Evolutionary conservation across 768 basidiomycete genomes (phyloP).

Genomic region (Mycena leptocephala): DNA sequence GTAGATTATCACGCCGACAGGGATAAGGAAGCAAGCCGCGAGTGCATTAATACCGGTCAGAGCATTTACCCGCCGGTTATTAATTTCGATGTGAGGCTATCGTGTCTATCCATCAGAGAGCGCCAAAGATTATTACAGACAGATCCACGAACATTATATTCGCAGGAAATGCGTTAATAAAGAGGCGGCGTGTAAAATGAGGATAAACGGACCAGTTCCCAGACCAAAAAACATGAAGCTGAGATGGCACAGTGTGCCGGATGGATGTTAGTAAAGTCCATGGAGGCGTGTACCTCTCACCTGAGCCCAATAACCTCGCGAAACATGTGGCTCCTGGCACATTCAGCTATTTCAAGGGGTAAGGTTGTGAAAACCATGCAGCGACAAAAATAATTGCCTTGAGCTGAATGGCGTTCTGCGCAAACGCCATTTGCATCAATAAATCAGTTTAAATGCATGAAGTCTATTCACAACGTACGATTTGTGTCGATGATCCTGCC

Average conservation of each 20-base stretch:
- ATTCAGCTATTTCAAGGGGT: constrained; percentile 54
- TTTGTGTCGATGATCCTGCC: too few relatives aligned
- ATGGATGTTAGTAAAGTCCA: not conserved
- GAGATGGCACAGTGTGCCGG: constrained; percentile 37
- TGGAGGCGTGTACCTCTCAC: not conserved
- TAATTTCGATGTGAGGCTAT: constrained; percentile 30
- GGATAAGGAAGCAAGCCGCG: constrained; percentile 50
- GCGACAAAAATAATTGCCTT: not conserved
- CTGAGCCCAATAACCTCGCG: constrained; percentile 60
- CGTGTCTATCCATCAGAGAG: not conserved
- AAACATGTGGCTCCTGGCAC: constrained; percentile 68
- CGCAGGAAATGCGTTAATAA: constrained; percentile 42
- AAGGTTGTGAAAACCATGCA: not conserved
- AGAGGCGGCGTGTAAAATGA: constrained; percentile 47
- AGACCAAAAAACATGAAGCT: constrained; percentile 28
- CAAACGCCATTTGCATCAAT: constrained; percentile 21
- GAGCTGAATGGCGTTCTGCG: constrained; percentile 57
- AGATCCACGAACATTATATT: constrained; percentile 51
- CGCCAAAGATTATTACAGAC: not conserved
- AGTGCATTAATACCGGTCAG: constrained; percentile 51
- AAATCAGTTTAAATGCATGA: too few relatives aligned
- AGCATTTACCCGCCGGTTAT: constrained; percentile 42
- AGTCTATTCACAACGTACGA: too few relatives aligned
- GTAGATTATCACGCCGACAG: constrained; percentile 46
- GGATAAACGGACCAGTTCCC: constrained; percentile 47